These are phyloP conservation scores for Chrysoporthe austroafricana DNA, from an alignment of 2,329 filamentous ascomycete genomes.

Conservation along the genomic window DNA sequence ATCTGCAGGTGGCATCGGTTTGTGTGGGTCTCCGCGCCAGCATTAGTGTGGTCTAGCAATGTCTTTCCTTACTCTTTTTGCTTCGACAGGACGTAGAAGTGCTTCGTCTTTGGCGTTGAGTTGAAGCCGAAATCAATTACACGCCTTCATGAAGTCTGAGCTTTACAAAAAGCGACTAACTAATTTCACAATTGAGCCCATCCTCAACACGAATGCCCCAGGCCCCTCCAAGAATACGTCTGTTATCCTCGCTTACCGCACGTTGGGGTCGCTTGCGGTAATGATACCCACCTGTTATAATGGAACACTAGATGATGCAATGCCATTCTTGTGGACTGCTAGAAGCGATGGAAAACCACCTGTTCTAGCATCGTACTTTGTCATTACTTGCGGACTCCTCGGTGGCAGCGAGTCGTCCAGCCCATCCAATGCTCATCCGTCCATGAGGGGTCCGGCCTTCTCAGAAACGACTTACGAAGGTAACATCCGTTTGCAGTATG, in stretches of 20 bases:
- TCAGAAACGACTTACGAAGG: constrained; percentile 52
- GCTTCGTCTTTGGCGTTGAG: neutral
- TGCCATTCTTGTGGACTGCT: constrained; percentile 27
- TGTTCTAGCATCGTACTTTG: constrained; percentile 43
- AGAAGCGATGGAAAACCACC: neutral
- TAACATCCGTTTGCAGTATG: constrained; percentile 53
- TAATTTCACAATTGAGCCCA: constrained; percentile 21
- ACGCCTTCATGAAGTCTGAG: neutral
- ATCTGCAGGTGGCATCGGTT: no score
- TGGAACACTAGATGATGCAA: constrained; percentile 11
- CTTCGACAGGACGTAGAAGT: no score
- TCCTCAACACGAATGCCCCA: constrained; percentile 10
- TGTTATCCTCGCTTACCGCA: constrained; percentile 21
- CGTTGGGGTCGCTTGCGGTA: constrained; percentile 15
- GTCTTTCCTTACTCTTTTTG: no score
- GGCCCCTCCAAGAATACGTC: constrained; percentile 12
- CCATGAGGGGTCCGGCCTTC: constrained; percentile 41
- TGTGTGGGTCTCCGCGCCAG: no score
- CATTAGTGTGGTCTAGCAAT: no score
- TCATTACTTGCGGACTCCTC: constrained; percentile 55
- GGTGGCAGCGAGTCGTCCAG: constrained; percentile 58
- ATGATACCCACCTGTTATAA: constrained; percentile 21
- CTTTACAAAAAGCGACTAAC: constrained; percentile 9
- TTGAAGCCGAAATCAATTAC: neutral
- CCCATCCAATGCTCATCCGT: constrained; percentile 49